phyloP scores from a whole-genome alignment of 1,284 basidiomycete genomes.

The Cryptococcus amylolentus region DNA sequence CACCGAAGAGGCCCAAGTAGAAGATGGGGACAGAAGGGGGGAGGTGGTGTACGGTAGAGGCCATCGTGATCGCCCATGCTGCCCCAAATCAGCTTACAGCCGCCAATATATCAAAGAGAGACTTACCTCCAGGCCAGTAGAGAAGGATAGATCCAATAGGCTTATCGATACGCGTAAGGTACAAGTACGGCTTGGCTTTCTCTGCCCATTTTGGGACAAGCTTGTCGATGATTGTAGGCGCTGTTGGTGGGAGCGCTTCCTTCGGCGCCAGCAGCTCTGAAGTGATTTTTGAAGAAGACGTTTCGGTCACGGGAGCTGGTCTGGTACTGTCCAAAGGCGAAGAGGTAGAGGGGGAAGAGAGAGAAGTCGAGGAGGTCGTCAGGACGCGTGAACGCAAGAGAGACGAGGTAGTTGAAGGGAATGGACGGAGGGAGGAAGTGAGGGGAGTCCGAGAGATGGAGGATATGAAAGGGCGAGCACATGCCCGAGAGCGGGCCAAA shows the following conservation, averaged over 20 bases:
- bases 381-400: neutral
- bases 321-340: neutral
- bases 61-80: constrained; percentile 98
- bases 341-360: neutral
- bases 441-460: neutral
- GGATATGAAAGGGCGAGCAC: neutral
- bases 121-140: constrained; percentile 87
- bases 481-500: neutral
- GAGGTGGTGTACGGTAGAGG: constrained; percentile 67
- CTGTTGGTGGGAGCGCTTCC: neutral
- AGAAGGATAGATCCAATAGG: constrained; percentile 89
- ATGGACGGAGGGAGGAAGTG: constrained; percentile 1
- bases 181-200: constrained; percentile 65
- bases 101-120: neutral
- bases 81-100: neutral
- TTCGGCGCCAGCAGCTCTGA: constrained; percentile 8
- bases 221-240: constrained; percentile 24
- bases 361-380: neutral
- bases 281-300: constrained; percentile 3
- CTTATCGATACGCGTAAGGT: constrained; percentile 86
- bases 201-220: constrained; percentile 33
- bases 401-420: constrained; percentile 2
- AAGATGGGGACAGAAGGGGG: constrained; percentile 66
- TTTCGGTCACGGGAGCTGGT: neutral
- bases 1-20: constrained; percentile 78